Conservation (phyloP, 2,329 filamentous ascomycete species). For the Colletotrichum destructivum region DNA sequence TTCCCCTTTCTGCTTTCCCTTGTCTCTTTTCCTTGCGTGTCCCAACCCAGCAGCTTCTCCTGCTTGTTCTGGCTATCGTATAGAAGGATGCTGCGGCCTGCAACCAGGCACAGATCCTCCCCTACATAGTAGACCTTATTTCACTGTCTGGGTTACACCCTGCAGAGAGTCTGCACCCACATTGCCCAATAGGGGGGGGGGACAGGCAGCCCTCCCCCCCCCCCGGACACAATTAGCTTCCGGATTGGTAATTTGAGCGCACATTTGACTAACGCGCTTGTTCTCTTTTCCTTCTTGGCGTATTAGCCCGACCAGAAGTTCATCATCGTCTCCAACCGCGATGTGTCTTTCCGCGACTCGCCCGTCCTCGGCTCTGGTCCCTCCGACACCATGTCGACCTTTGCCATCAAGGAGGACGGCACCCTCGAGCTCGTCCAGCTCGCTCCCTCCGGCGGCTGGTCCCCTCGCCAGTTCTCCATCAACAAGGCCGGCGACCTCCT, state of each 20-base stretch:
- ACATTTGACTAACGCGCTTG: slow-evolving; percentile 11
- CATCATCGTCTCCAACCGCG: slow-evolving; percentile 41
- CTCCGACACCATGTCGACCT: slow-evolving; percentile 42
- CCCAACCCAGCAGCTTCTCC: no score
- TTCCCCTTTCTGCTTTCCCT: background rate
- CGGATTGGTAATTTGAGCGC: slow-evolving; percentile 16
- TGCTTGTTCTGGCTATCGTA: no score
- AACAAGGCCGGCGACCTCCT: slow-evolving; percentile 42
- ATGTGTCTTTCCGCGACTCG: slow-evolving; percentile 41
- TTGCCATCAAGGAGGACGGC: slow-evolving; percentile 42
- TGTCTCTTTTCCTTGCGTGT: no score
- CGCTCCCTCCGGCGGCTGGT: slow-evolving; percentile 41
- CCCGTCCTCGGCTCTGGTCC: slow-evolving; percentile 41
- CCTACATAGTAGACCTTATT: slow-evolving; percentile 9
- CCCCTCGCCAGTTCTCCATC: slow-evolving; percentile 42
- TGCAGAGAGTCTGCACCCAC: no score
- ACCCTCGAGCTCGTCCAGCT: slow-evolving; percentile 42
- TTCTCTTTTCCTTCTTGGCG: background rate
- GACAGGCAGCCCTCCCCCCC: no score
- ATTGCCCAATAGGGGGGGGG: background rate
- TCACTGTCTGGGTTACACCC: background rate
- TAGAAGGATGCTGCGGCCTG: background rate
- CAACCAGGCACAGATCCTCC: slow-evolving; percentile 19
- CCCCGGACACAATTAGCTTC: slow-evolving; percentile 9
- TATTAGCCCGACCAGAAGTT: slow-evolving; percentile 36